phyloP scores from a whole-genome alignment of 352 stramenopile species.

The Globisporangium barbulae region DNA sequence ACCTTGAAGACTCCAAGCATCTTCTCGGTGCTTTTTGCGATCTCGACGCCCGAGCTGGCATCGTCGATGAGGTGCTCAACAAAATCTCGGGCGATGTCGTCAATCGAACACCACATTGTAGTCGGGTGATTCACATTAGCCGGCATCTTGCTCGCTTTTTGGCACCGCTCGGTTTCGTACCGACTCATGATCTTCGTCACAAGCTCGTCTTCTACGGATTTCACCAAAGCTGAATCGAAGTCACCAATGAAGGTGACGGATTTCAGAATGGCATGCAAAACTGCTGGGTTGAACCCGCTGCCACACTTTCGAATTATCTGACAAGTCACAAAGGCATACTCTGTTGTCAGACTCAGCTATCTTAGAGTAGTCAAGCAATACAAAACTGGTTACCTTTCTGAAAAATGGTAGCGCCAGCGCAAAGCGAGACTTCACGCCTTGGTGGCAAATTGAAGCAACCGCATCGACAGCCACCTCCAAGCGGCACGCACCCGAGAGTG shows the following conservation, averaged over 20 bases:
- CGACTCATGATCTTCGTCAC: conserved; percentile 70
- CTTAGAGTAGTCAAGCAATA: not conserved
- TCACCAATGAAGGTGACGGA: conserved; percentile 77
- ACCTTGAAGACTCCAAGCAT: conserved; percentile 79
- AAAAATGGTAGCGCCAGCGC: conserved; percentile 57
- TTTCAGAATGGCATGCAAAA: conserved; percentile 71
- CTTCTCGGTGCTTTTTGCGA: conserved; percentile 61
- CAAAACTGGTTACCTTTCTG: conserved; percentile 38
- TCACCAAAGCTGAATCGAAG: conserved; percentile 60
- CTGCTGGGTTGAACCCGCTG: conserved; percentile 29
- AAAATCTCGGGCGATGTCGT: conserved; percentile 35
- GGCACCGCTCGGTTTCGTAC: conserved; percentile 45
- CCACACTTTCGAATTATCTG: conserved; percentile 53
- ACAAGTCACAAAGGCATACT: not conserved
- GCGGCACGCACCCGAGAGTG: conserved; percentile 31
- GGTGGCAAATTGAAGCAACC: conserved; percentile 69
- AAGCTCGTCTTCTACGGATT: conserved; percentile 65
- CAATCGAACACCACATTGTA: conserved; percentile 11
- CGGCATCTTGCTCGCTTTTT: conserved; percentile 13
- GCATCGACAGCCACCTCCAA: conserved; percentile 61
- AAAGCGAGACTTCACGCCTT: conserved; percentile 73
- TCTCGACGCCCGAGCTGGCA: conserved; percentile 56
- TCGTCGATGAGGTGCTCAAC: conserved; percentile 58
- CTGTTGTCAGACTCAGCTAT: not conserved
- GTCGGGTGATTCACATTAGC: conserved; percentile 3